Evolutionary conservation across 2,329 filamentous ascomycete genomes (phyloP).

Genomic region (Aspergillus jensenii): DNA sequence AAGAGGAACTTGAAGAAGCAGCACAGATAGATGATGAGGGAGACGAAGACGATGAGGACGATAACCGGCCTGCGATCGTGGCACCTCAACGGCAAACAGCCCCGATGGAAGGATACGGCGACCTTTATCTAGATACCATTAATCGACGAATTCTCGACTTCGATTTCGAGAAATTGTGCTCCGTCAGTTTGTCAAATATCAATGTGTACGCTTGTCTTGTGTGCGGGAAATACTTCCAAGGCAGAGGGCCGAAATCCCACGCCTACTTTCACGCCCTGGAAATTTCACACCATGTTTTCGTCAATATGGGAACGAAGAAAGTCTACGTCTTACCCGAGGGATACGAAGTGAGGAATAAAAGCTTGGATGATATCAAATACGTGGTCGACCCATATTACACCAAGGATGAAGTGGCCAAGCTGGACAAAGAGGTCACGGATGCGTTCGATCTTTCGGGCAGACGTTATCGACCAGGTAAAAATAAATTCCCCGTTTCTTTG

Average conservation of each 20-base stretch:
- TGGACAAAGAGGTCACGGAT: slow-evolving; percentile 64
- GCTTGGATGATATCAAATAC: slow-evolving; percentile 96
- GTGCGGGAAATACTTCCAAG: slow-evolving; percentile 97
- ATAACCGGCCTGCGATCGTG: slow-evolving; percentile 36
- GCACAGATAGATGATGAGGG: slow-evolving; percentile 24
- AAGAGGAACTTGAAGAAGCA: slow-evolving; percentile 43
- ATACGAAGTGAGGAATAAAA: slow-evolving; percentile 93
- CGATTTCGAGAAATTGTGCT: slow-evolving; percentile 98
- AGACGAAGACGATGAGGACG: slow-evolving; percentile 39
- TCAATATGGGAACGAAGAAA: slow-evolving; percentile 75
- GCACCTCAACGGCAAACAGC: slow-evolving; percentile 65
- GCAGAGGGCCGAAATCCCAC: slow-evolving; percentile 87
- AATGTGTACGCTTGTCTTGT: slow-evolving; percentile 98
- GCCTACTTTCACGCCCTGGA: slow-evolving; percentile 98
- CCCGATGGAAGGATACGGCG: slow-evolving; percentile 84
- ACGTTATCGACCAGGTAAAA: slow-evolving; percentile 73
- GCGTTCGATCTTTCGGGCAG: slow-evolving; percentile 79
- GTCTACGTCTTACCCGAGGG: slow-evolving; percentile 73
- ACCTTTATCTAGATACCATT: slow-evolving; percentile 97
- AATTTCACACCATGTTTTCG: slow-evolving; percentile 93
- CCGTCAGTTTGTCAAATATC: slow-evolving; percentile 92
- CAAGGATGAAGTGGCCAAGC: slow-evolving; percentile 72
- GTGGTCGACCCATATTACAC: slow-evolving; percentile 89
- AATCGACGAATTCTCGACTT: slow-evolving; percentile 91
- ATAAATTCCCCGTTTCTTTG: not conserved